Conservation (phyloP, 2,329 filamentous ascomycete species). For the Lachnellula cervina region DNA sequence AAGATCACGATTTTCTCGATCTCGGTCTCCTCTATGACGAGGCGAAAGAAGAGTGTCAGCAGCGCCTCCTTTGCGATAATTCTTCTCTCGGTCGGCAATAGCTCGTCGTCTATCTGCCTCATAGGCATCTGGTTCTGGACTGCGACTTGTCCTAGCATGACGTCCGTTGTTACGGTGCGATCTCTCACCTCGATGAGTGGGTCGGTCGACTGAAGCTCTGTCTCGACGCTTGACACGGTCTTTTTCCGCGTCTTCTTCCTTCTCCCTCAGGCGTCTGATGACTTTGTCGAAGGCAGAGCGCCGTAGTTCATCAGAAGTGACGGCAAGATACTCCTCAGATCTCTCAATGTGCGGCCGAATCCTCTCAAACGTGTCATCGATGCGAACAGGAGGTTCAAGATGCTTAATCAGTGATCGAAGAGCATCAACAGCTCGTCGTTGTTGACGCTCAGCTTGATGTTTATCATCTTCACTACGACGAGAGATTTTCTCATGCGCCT, state of each 20-base stretch:
- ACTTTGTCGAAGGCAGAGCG: slow-evolving; percentile 86
- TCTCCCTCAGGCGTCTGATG: slow-evolving; percentile 84
- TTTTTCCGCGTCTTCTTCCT: slow-evolving; percentile 75
- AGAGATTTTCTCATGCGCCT: slow-evolving; percentile 80
- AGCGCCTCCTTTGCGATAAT: slow-evolving; percentile 76
- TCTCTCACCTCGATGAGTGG: slow-evolving; percentile 52
- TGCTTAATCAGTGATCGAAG: slow-evolving; percentile 84
- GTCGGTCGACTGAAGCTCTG: slow-evolving; percentile 42
- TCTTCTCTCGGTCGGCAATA: slow-evolving; percentile 88
- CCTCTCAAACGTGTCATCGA: slow-evolving; percentile 83
- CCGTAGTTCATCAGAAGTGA: slow-evolving; percentile 78
- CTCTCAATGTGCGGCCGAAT: slow-evolving; percentile 75
- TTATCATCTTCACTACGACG: slow-evolving; percentile 82
- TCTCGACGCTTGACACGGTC: slow-evolving; percentile 56
- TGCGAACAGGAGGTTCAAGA: slow-evolving; percentile 74
- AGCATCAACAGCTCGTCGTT: slow-evolving; percentile 78
- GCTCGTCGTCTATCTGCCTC: slow-evolving; percentile 93
- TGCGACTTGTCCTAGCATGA: slow-evolving; percentile 66
- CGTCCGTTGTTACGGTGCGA: slow-evolving; percentile 55
- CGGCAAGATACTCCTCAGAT: slow-evolving; percentile 76
- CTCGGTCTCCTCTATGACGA: slow-evolving; percentile 27
- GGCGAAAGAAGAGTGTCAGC: slow-evolving; percentile 56
- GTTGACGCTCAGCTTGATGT: slow-evolving; percentile 73
- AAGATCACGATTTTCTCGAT: slow-evolving; percentile 34
- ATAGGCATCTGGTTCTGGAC: slow-evolving; percentile 89